phyloP scores from a whole-genome alignment of 805 yeast species.

The Kuraishia capsulata region DNA sequence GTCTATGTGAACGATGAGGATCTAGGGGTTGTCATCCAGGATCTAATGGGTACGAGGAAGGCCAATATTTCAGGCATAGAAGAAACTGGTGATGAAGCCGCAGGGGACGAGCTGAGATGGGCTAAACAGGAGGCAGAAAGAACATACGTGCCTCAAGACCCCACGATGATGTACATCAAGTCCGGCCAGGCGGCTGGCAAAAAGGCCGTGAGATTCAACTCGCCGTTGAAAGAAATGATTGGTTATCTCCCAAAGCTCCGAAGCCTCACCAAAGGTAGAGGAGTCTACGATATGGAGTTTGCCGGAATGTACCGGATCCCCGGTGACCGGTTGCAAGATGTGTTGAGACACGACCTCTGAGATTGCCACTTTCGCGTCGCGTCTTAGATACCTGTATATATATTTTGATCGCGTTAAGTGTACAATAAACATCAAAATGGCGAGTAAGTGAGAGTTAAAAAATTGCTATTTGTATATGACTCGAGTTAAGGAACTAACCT shows the following conservation, averaged over 20 bases:
- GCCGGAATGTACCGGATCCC: constrained; percentile 63
- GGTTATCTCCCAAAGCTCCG: constrained; percentile 76
- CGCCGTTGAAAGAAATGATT: constrained; percentile 84
- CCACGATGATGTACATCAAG: constrained; percentile 36
- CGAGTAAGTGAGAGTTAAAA: constrained; percentile 11
- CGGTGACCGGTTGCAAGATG: constrained; percentile 34
- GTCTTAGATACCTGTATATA: too few species aligned
- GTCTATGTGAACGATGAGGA: constrained; percentile 62
- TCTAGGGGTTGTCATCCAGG: constrained; percentile 79
- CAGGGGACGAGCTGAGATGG: constrained; percentile 29
- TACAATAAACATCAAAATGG: constrained; percentile 2
- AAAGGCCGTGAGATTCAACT: constrained; percentile 64
- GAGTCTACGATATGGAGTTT: constrained; percentile 71
- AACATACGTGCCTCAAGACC: constrained; percentile 70
- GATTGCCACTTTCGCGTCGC: background rate
- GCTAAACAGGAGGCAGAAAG: constrained; percentile 48
- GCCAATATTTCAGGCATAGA: constrained; percentile 68
- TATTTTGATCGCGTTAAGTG: background rate
- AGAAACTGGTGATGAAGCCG: constrained; percentile 33
- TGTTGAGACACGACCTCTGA: constrained; percentile 13
- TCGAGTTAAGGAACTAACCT: too few species aligned
- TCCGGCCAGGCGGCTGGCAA: constrained; percentile 22
- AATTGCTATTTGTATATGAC: background rate
- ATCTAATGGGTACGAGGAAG: constrained; percentile 67
- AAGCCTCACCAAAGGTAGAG: constrained; percentile 85